Conservation (phyloP, 2,329 filamentous ascomycete species). For the Graphilbum sp. region DNA sequence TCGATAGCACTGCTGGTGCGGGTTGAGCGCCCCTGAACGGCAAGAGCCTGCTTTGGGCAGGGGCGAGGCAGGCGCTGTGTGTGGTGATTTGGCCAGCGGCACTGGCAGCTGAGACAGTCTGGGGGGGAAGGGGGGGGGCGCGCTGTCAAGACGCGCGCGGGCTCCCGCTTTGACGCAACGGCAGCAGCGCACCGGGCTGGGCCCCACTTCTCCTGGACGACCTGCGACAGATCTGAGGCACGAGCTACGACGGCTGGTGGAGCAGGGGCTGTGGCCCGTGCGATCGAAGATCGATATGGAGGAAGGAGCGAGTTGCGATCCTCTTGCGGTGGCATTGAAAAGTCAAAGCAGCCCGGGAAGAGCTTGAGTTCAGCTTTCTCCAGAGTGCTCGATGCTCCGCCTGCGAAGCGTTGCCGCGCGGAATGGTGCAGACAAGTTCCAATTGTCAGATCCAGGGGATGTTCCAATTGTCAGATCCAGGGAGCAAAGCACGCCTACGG, state of each 20-base stretch:
- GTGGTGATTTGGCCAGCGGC: neutral
- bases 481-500: too few species aligned
- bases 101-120: neutral
- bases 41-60: neutral
- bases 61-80: neutral
- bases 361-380: too few species aligned
- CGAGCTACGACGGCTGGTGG: neutral
- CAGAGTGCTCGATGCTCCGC: too few species aligned
- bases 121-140: neutral
- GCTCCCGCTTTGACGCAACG: constrained; percentile 9
- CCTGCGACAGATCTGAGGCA: constrained; percentile 33
- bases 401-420: too few species aligned
- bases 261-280: neutral
- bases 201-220: constrained; percentile 16
- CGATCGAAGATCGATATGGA: neutral
- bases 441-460: too few species aligned
- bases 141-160: neutral
- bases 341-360: too few species aligned
- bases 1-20: neutral
- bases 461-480: too few species aligned
- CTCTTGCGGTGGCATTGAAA: too few species aligned
- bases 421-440: too few species aligned
- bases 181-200: neutral
- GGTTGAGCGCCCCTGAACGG: neutral
- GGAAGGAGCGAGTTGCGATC: too few species aligned